Percentiles rank a stretch among this genome's conserved stretches.
Evolutionary conservation across 805 yeast genomes (phyloP).

Genomic region (Lachancea fermentati): DNA sequence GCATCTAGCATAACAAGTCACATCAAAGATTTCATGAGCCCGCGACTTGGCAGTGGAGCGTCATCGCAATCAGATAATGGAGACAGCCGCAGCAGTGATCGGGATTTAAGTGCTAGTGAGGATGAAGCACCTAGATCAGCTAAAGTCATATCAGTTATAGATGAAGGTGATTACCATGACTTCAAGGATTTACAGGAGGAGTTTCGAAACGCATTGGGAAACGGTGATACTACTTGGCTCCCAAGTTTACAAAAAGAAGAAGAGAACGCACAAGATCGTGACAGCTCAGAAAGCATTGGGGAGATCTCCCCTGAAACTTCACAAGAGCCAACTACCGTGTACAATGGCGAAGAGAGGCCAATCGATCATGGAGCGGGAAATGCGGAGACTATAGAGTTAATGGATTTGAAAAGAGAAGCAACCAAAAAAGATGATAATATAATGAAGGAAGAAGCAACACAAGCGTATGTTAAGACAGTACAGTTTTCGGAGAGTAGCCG

Average conservation of each 20-base stretch:
- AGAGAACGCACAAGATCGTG: background rate
- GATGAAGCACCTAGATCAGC: conserved; percentile 22
- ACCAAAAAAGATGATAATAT: conserved; percentile 5
- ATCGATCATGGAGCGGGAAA: background rate
- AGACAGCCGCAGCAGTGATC: background rate
- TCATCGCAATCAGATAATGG: background rate
- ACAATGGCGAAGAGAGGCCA: background rate
- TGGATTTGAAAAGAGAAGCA: conserved; percentile 5
- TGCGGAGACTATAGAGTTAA: background rate
- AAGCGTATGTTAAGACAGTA: background rate
- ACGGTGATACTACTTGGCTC: conserved; percentile 27
- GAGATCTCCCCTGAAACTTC: background rate
- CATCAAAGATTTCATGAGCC: conserved; percentile 3
- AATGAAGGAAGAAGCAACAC: background rate
- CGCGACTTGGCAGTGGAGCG: background rate
- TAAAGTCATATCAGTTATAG: conserved; percentile 26
- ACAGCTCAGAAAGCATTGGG: background rate
- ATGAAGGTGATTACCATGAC: conserved; percentile 31
- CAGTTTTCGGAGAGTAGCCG: background rate
- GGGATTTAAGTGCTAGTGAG: background rate
- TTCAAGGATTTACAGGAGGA: conserved; percentile 30
- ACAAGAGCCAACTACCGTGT: background rate
- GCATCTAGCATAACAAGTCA: conserved; percentile 7
- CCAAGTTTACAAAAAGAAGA: conserved; percentile 12
- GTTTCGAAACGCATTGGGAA: conserved; percentile 22